Base-by-base conservation (phyloP, 805 yeast species). In the Ogataea angusta region DNA sequence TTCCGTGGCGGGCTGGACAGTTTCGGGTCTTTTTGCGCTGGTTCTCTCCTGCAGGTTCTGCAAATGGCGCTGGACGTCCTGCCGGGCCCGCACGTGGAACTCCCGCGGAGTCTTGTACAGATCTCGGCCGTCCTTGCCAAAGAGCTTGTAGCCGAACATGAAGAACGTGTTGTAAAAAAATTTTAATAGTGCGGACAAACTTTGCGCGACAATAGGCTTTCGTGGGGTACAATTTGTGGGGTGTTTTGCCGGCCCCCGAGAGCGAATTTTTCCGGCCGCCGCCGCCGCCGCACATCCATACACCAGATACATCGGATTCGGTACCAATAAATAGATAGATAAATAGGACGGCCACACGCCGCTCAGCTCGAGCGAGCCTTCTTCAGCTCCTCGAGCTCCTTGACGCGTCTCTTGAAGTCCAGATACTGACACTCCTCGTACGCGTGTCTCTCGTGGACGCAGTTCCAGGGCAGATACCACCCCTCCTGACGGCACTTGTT, bases 391-490 rank as follows among this genome's bases (percentile, higher is more conserved):
- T 78, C 75, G 62, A 84, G 69, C 66, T 83, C 90, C 58, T 78
- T 71, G 43, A 83, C 85, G 65, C 95, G 77, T 68, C 93, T 77
- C 60, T 80, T 74, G 68, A 82, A 85, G 60, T 87, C 95, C 62
- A 80, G 63, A 61, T 83, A 83, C 64, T 86, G 85, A 63, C 95
- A 86, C 59, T 84, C 84, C 63, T 86, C 95, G 72, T 89, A 87
- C 30, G 57, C 80, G 53, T 87, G 95, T 60, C 88, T 78, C 66
- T 82, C 87, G 49, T 82, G 82, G 43, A 74, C 70, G 54, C 95
- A 86, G 53, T 76, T 78, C 85, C 85, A 80, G 22, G 86, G 86
- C 60, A 79, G 50, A 52, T 66, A 80, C 56, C 67, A 63, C 10
- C 73, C 71, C 51, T 79, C 81, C 37, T 67, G 65, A 42, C 85